Evolutionary conservation across 2,329 filamentous ascomycete species (phyloP), one percentile per base, ranked within the genome.

Genomic region (Magnaporthiopsis incrustans): DNA sequence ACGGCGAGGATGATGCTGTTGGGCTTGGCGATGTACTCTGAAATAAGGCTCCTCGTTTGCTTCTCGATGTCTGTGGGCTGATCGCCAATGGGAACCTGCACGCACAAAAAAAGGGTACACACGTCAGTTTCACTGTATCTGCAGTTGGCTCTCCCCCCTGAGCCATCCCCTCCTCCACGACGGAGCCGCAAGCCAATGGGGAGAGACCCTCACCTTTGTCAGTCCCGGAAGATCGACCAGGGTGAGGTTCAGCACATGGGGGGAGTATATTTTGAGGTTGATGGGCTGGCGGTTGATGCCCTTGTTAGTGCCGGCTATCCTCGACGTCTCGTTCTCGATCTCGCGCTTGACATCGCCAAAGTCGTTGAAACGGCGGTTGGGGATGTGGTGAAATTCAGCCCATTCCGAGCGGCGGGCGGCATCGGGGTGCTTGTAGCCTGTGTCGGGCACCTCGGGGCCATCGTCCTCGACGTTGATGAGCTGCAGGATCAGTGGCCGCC

Each of bases 341-440:
- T 99, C 95, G 65, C 98, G 95, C 71, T 95, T 87, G 73, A 99
- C 97, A 83, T 97, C 97, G 82, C 92, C 91, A 81, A 99, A 99
- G 80, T 99, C 95, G 79, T 88, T 88, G 81, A 96, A 98, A 79
- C 98, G 98, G 79, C 98, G 91, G 71, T 93, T 95, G 26, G 95
- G 94, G 68, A 99, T 91, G 77, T 99, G 95, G 68, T 99, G 83
- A 78, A 99, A 99, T 77, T 99, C 95, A 67, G 90, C 94, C 93
- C 95, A 98, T 74, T 88, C 86, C 68, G 81, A 84, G 69, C 82
- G 84, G 65, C 82, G 78, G 66, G 84, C 82, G 70, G 92, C 87
- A 67, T 86, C 90, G 58, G 91, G 87, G 59, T 91, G 89, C 63
- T 89, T 89, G 77, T 96, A 93, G 60, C 89, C 89, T 60, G 89